Percentiles rank a stretch among this genome's conserved stretches.
These are phyloP conservation scores for Fusarium siculi DNA, from an alignment of 2,329 filamentous ascomycete species.

Conservation along the genomic window DNA sequence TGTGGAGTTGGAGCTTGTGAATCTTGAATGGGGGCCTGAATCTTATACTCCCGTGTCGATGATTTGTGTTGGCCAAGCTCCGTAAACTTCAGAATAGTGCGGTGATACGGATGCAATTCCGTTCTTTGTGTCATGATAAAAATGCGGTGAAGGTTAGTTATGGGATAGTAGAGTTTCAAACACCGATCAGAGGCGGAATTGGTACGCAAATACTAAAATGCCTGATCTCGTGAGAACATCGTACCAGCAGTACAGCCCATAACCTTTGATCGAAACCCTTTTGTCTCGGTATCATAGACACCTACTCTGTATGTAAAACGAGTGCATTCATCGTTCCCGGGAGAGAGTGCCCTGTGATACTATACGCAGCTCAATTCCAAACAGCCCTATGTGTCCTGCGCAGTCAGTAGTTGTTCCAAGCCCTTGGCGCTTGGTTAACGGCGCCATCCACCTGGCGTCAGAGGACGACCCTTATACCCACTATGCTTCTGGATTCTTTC, in stretches of 20 bases:
- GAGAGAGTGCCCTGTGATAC: not conserved
- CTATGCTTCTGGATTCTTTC: constrained; percentile 32
- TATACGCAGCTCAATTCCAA: not conserved
- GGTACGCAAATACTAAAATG: not conserved
- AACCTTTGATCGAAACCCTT: not conserved
- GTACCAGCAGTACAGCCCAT: not conserved
- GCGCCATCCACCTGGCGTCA: constrained; percentile 16
- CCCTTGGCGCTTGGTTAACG: constrained; percentile 28
- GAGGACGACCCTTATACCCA: constrained; percentile 19
- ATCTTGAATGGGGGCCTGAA: constrained; percentile 11
- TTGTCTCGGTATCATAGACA: not conserved
- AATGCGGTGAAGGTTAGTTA: constrained; percentile 17
- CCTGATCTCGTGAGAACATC: constrained; percentile 7
- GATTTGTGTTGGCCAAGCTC: constrained; percentile 2
- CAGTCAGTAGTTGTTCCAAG: constrained; percentile 3
- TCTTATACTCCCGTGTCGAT: constrained; percentile 3
- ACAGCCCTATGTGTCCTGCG: constrained; percentile 13
- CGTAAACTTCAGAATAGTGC: not conserved
- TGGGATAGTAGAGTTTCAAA: not conserved
- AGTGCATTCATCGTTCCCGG: not conserved
- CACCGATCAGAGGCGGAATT: not conserved
- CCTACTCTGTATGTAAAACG: not conserved
- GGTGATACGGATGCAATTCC: not conserved
- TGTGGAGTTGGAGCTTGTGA: constrained; percentile 1
- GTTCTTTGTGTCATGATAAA: constrained; percentile 9